Base-by-base conservation (phyloP, 169 alveolate species). In the Plasmodium gallinaceum region DNA sequence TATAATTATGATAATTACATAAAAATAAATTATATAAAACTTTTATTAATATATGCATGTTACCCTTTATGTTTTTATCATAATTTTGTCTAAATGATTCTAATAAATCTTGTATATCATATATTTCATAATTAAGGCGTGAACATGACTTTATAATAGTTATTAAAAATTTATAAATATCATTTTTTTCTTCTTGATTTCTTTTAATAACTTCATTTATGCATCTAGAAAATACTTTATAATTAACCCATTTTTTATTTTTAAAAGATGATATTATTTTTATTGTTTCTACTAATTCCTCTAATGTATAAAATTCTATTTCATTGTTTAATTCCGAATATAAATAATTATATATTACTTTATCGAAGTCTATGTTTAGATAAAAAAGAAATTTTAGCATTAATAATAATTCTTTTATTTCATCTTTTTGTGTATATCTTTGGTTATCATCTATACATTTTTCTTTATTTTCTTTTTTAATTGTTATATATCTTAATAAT, bases 101-200 rank as follows among this genome's bases (percentile, higher is more conserved):
- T 65, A 80, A 58, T 61, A 80, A 32, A 16, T 26, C 16, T 8
- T 65, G 83, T 26, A 80, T 80, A 48, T 80, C 83, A 0, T 46
- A 58, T 45, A 80, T 80, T 80, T 80, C 90, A 60, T 39, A 80
- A 32, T 80, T 80, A 18, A 80, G 90, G 45, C 90, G 90, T 4
- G 90, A 80, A 66, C 78, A 66, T 9, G 90, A 32, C 68, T 80
- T 80, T 20, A 80, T 68, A 66, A 80, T 80, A 9, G 71, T 66
- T 7, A 68, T 60, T 39, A 80, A 42, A 62, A 26, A 62, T 20
- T 75, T 75, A 2, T 24, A 62, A n/a, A 42, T 54, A 52, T 62
- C 32, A 22, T 75, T 37, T n/a, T 68, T 39, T 26, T 7, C 46
- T 7, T 65, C 64, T 1, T 51, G n/a, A 46, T 37, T 52, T 16